A percentile compares a stretch with the other conserved stretches of the same genome.
Conservation (phyloP, 257 asterid genomes). For the Rubia yunnanensis region DNA sequence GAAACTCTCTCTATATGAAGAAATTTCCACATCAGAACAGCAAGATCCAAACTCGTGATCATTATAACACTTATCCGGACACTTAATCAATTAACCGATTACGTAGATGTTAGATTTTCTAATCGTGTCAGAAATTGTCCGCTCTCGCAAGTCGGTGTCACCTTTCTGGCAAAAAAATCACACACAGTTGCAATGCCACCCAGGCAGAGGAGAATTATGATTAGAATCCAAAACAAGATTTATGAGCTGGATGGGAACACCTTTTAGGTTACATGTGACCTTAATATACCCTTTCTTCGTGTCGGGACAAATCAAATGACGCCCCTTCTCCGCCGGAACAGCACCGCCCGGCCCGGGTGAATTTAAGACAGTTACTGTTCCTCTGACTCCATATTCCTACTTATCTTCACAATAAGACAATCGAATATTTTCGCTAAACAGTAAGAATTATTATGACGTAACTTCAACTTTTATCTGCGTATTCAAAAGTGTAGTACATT, state of each 20-base stretch:
- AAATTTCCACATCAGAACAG: too few relatives aligned
- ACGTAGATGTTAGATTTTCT: too few relatives aligned
- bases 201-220: not conserved
- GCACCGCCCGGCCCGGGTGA: not conserved
- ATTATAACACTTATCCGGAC: too few relatives aligned
- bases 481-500: not conserved
- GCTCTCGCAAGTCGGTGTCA: not conserved
- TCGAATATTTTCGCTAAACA: not conserved
- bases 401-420: not conserved
- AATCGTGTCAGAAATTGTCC: too few relatives aligned
- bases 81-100: too few relatives aligned
- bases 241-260: slow-evolving; percentile 1
- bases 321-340: slow-evolving; percentile 9
- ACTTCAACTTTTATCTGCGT: too few relatives aligned
- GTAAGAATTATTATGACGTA: not conserved
- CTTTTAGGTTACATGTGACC: not conserved
- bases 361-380: not conserved
- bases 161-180: not conserved
- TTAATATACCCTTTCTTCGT: not conserved
- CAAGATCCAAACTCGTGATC: too few relatives aligned
- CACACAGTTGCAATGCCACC: not conserved
- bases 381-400: not conserved
- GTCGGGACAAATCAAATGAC: not conserved
- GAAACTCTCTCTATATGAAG: too few relatives aligned
- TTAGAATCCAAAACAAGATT: slow-evolving; percentile 10